Conservation (phyloP, 495 filamentous ascomycete species). For the Penicillium cataractarum region DNA sequence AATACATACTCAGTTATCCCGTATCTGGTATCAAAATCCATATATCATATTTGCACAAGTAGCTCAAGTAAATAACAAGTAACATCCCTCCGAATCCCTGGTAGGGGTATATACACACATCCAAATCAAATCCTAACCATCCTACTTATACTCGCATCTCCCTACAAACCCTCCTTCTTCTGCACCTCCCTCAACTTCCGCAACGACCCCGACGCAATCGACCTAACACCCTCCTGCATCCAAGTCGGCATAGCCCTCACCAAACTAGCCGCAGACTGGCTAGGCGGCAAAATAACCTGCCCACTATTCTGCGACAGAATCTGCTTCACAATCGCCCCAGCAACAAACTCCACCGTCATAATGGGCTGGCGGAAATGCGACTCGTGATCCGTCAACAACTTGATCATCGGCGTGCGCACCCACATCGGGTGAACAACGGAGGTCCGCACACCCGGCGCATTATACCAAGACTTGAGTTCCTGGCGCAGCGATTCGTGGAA, state of each 20-base stretch:
- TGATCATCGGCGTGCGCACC: slow-evolving; percentile 52
- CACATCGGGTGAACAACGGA: slow-evolving; percentile 50
- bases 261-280: slow-evolving; percentile 28
- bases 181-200: slow-evolving; percentile 21
- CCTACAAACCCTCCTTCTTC: slow-evolving; percentile 15
- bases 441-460: slow-evolving; percentile 47
- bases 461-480: slow-evolving; percentile 47
- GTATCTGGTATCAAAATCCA: background rate
- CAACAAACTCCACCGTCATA: slow-evolving; percentile 41
- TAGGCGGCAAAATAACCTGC: slow-evolving; percentile 42
- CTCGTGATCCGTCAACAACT: slow-evolving; percentile 42
- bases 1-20: background rate
- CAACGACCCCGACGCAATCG: slow-evolving; percentile 29
- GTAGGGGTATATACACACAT: background rate
- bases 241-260: slow-evolving; percentile 45
- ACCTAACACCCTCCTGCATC: slow-evolving; percentile 44
- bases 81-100: background rate
- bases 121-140: background rate
- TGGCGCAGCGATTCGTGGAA: slow-evolving; percentile 56
- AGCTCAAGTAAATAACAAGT: background rate
- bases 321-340: slow-evolving; percentile 45
- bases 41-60: background rate
- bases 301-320: slow-evolving; percentile 47
- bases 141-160: slow-evolving; percentile 22
- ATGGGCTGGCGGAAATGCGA: slow-evolving; percentile 42